Conservation (phyloP, 805 yeast genomes). For the Candida arabinofermentans region DNA sequence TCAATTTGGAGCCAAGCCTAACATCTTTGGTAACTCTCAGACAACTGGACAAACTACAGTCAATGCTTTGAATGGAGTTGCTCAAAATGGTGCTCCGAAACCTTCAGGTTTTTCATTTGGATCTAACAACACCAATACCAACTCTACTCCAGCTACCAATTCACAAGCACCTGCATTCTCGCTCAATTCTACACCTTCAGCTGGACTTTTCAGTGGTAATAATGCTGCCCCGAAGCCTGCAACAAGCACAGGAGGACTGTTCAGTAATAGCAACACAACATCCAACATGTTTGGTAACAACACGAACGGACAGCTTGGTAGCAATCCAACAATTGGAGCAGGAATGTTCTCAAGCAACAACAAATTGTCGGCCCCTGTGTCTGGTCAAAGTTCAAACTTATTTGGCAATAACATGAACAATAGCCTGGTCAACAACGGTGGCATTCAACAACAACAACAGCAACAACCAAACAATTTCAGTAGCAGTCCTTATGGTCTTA, state of each 20-base stretch:
- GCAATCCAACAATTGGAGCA: too few relatives aligned
- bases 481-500: conserved; percentile 26
- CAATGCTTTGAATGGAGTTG: conserved; percentile 20
- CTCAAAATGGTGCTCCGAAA: conserved; percentile 18
- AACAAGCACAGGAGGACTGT: neutral
- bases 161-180: neutral
- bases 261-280: conserved; percentile 31
- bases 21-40: conserved; percentile 25
- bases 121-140: conserved; percentile 5
- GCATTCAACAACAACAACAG: too few relatives aligned
- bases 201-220: neutral
- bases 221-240: neutral
- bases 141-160: conserved; percentile 2
- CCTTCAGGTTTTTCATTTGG: conserved; percentile 12
- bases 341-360: too few relatives aligned
- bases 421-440: too few relatives aligned
- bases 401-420: too few relatives aligned
- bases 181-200: neutral
- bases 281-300: conserved; percentile 39
- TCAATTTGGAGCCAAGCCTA: conserved; percentile 11
- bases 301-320: too few relatives aligned
- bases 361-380: too few relatives aligned
- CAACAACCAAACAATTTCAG: conserved; percentile 4
- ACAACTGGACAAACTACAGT: conserved; percentile 19
- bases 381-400: too few relatives aligned